Base-by-base conservation (phyloP, 257 asterid species). In the Handroanthus guayacan region DNA sequence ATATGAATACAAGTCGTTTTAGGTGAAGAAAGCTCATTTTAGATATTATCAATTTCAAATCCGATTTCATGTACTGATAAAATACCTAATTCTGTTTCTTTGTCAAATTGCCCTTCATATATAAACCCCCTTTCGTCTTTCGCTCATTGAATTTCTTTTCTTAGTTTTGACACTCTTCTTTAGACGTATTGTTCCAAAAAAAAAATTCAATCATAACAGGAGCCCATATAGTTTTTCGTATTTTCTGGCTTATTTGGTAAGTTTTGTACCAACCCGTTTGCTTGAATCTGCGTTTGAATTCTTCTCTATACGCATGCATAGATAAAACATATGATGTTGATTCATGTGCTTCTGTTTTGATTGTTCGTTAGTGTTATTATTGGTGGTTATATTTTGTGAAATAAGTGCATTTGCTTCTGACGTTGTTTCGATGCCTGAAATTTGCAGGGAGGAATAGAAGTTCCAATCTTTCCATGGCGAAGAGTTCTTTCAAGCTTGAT, bases 401-500 rank as follows among this genome's bases (percentile, higher is more conserved):
- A 64, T 14, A 67, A 74, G 45, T 17, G 17, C 3, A 41, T 60
- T 75, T 39, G 77, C 47, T 75, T 72, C 63, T 87, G 84, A 80
- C 84, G 85, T 62, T 84, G 72, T 72, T 83, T 74, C 38, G 75
- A 14, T 87, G 88, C 78, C 43, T 89, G 74, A 86, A 78, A 79
- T 85, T 79, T 80, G 86, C 92, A 87, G 94, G 16, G 79, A 74
- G 78, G 68, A 76, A 84, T 80, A 84, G 62, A 75, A 84, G 80
- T 47, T 80, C 71, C 86, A 85, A 63, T 60, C 74, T 63, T 82
- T 52, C 86, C 71, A 88, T 90, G 97, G 90, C 90, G 51, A 89
- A 85, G 78, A 80, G 85, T 74, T 80, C 89, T 16, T 90, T 90
- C 87, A 88, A 88, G 84, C 78, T 82, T 44, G 89, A 86, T 38